Percentiles rank a stretch among this genome's conserved stretches.
Conservation (phyloP, 2,329 filamentous ascomycete species). For the Dryadomyces sulphureus region DNA sequence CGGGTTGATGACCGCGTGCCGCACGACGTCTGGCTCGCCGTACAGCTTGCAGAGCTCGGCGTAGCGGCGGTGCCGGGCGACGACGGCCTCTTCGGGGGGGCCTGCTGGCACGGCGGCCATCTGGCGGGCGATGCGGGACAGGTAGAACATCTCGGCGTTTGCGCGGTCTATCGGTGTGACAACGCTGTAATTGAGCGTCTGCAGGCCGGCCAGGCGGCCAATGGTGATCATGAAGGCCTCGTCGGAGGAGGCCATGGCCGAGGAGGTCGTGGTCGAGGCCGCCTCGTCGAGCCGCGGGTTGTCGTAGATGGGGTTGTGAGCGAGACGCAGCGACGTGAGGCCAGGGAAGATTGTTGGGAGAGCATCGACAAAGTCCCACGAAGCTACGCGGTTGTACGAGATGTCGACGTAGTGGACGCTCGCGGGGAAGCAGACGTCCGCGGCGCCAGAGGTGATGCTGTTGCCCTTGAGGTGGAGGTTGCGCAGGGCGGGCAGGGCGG, state of each 20-base stretch:
- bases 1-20: constrained; percentile 48
- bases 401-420: constrained; percentile 53
- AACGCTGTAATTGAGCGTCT: constrained; percentile 56
- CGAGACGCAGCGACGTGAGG: constrained; percentile 59
- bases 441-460: constrained; percentile 31
- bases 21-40: constrained; percentile 51
- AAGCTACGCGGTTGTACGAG: constrained; percentile 53
- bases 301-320: constrained; percentile 74
- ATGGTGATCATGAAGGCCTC: constrained; percentile 84
- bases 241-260: constrained; percentile 34
- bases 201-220: constrained; percentile 54
- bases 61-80: constrained; percentile 57
- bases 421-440: constrained; percentile 28
- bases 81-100: constrained; percentile 37
- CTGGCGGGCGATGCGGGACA: constrained; percentile 68
- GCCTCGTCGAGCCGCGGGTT: constrained; percentile 24
- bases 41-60: constrained; percentile 59
- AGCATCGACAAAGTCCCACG: constrained; percentile 61
- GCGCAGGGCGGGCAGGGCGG: constrained; percentile 34
- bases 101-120: constrained; percentile 43
- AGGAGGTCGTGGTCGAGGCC: background rate
- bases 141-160: constrained; percentile 89
- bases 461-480: constrained; percentile 65
- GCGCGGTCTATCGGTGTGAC: constrained; percentile 61
- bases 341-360: constrained; percentile 57